These are phyloP conservation scores for Albifimbria verrucaria DNA, from an alignment of 2,329 filamentous ascomycete genomes.

Conservation along the genomic window DNA sequence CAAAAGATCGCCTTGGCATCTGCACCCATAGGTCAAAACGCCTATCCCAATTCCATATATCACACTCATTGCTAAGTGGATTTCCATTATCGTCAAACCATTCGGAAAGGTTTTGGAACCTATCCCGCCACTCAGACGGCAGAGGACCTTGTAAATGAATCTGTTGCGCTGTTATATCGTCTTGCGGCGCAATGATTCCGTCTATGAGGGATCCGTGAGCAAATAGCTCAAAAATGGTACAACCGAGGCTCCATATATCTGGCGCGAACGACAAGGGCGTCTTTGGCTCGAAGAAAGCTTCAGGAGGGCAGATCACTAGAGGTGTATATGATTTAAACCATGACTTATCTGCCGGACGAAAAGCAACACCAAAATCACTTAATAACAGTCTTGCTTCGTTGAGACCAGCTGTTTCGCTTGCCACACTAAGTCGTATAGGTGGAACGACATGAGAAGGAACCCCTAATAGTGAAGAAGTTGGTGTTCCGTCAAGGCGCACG, in stretches of 20 bases:
- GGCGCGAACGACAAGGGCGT: constrained; percentile 28
- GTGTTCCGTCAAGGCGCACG: constrained; percentile 11
- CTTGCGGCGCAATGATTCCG: constrained; percentile 1
- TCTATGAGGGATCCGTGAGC: constrained; percentile 13
- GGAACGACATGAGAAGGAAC: constrained; percentile 24
- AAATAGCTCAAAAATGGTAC: constrained; percentile 31
- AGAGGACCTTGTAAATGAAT: constrained; percentile 13
- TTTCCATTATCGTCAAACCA: constrained; percentile 8
- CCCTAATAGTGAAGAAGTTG: constrained; percentile 10
- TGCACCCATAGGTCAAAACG: constrained; percentile 8
- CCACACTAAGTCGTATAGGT: constrained; percentile 28
- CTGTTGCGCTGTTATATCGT: constrained; percentile 12
- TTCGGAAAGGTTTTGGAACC: constrained; percentile 9
- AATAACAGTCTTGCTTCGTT: constrained; percentile 15
- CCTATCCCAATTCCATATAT: neutral
- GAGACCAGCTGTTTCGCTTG: constrained; percentile 23
- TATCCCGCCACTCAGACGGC: constrained; percentile 13
- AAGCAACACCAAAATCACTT: constrained; percentile 32
- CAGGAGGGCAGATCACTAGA: constrained; percentile 25
- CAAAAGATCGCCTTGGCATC: neutral
- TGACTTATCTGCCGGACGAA: constrained; percentile 17
- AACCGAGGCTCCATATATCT: constrained; percentile 38
- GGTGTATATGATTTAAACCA: constrained; percentile 24
- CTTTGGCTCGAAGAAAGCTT: constrained; percentile 28
- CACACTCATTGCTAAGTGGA: neutral